These are phyloP conservation scores for Polyplosphaeria fusca DNA, from an alignment of 495 filamentous ascomycete genomes.

Conservation along the genomic window DNA sequence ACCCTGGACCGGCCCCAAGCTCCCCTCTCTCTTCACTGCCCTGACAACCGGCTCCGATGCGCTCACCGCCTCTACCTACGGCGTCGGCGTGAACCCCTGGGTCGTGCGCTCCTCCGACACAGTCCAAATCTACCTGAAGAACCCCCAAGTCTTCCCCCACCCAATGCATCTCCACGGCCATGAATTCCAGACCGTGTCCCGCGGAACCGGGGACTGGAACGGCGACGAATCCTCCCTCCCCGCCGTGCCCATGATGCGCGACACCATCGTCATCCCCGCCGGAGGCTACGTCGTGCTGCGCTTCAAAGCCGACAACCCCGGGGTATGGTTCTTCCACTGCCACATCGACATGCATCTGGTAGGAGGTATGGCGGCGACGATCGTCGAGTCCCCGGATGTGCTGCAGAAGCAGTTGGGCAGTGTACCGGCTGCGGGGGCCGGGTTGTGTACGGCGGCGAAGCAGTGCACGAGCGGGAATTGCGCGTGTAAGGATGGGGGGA, in stretches of 20 bases:
- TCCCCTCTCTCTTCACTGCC: constrained; percentile 74
- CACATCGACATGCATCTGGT: constrained; percentile 54
- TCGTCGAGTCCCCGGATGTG: constrained; percentile 65
- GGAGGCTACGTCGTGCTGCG: constrained; percentile 46
- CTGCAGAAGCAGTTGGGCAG: constrained; percentile 50
- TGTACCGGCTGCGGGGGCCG: background rate
- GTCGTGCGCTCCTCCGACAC: constrained; percentile 64
- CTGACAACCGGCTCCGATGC: constrained; percentile 62
- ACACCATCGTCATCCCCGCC: constrained; percentile 50
- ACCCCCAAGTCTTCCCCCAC: constrained; percentile 41
- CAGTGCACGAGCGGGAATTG: constrained; percentile 8
- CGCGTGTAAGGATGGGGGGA: background rate
- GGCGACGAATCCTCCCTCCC: constrained; percentile 45
- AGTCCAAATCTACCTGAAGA: constrained; percentile 66
- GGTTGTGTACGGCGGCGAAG: background rate
- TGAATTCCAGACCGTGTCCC: constrained; percentile 67
- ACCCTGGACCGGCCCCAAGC: constrained; percentile 50
- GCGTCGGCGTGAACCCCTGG: constrained; percentile 64
- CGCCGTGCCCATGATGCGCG: constrained; percentile 51
- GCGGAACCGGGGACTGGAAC: constrained; percentile 50
- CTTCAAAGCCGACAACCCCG: constrained; percentile 64
- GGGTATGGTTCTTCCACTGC: constrained; percentile 75
- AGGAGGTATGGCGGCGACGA: constrained; percentile 64
- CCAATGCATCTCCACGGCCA: constrained; percentile 60
- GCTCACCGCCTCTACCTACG: constrained; percentile 64